Base-by-base conservation (phyloP, 805 yeast genomes). In the Starmerella vaccinii region DNA sequence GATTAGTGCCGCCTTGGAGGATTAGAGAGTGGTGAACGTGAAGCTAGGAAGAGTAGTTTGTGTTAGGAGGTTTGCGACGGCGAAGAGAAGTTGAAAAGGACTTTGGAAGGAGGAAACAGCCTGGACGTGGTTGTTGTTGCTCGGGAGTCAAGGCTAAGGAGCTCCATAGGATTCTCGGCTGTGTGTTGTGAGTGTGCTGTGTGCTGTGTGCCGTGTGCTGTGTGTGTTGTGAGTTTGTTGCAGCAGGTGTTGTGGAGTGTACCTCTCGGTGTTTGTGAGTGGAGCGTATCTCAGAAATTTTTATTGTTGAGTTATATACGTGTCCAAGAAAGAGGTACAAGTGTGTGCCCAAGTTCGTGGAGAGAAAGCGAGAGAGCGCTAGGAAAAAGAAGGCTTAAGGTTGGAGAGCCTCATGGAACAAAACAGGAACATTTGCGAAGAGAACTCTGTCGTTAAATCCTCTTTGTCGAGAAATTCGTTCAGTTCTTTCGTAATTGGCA, bases 1-100 rank as follows among this genome's bases (percentile, higher is more conserved):
- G 21, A 23, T 18, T 39, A 23, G 43, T 8, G 29, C 10, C 30
- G 23, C 2, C 30, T 24, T 5, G 30, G 43, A 23, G 43, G 30
- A 24, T 34, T 34, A 16, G 38, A 34, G 22, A 34, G 38, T 34
- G 21, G 22, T 21, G 43, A 39, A 39, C 23, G 16, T 39, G 23
- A 32, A 39, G 6, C 41, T 38, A n/a, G 41, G 41, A 38, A 38
- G 41, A 38, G 41, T 21, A 21, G 41, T 38, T 38, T 21, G 27
- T 38, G 27, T 21, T 22, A 23, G 26, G 41, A 21, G 41, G 41
- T 16, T 38, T 38, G 26, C 26, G 41, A 38, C 41, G 41, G 41
- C 41, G 27, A 34, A 34, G 22, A 38, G 27, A 23, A 38, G 41
- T 23, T 22, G 41, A 8, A 8, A 22, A 38, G 41, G 27, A 21